Base-by-base conservation (phyloP, 2,329 filamentous ascomycete species). In the Pyricularia sp. region DNA sequence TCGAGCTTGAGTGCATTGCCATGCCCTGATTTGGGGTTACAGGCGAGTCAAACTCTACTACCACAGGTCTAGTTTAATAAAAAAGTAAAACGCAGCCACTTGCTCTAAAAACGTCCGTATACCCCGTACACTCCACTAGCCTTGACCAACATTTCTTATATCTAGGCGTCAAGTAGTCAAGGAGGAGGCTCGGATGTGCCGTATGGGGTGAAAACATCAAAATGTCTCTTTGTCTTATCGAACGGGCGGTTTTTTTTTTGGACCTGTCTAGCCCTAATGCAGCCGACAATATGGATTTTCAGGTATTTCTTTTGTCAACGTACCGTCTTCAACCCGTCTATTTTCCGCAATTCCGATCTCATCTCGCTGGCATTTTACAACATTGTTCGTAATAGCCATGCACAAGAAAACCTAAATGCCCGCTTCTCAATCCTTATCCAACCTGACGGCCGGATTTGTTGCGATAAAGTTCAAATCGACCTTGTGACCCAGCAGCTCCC, bases 401-500 rank as follows among this genome's bases (percentile, higher is more conserved):
- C 5, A 14, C n/a, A 61, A 61, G 23, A 61, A 59, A 61, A 61
- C 17, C 42, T 55, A 55, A 4, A 55, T n/a, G 20, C 10, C 42
- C 20, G 33, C 33, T 36, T 6, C 28, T 68, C 58, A 94, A 74
- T 93, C 87, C 83, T 93, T 94, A 75, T 96, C 92, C 77, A 98
- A 83, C 79, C 94, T 86, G 71, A 98, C 94, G 25, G 94, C 95
- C 12, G 94, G 90, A 80, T 97, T 97, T 73, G 85, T 89, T 83
- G 96, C 90, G 73, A 99, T 93, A 82, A 97, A 97, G 76, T 89
- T 89, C 77, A 98, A 81, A 81, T 98, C 94, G 61, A 97, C 94
- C 83, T 97, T 97, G 83, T 99, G 94, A 17, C 94, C 94, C 68
- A 99, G 83, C 76, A 97, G 81, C 80, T 97, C 93, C 74, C 94